Percentiles rank a stretch among this genome's conserved stretches.
phyloP scores from a whole-genome alignment of 495 filamentous ascomycete genomes.

The Aspergillus biplanus region DNA sequence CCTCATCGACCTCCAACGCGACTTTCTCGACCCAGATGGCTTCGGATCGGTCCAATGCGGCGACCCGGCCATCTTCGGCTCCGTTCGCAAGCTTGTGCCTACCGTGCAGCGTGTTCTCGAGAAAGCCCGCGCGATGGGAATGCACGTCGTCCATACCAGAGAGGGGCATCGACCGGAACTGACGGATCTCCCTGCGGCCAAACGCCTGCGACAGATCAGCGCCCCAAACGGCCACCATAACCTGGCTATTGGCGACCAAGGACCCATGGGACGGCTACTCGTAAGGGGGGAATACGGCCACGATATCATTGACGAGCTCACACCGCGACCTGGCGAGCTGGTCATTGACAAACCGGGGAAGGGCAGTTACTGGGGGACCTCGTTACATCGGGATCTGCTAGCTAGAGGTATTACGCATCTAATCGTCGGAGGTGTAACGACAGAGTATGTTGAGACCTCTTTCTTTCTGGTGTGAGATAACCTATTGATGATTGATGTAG shows the following conservation, averaged over 20 bases:
- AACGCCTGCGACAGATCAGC: slow-evolving; percentile 8
- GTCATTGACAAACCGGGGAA: slow-evolving; percentile 13
- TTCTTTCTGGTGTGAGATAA: neutral
- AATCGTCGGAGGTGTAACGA: slow-evolving; percentile 7
- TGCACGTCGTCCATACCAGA: slow-evolving; percentile 5
- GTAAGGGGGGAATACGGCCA: slow-evolving; percentile 12
- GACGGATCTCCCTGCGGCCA: slow-evolving; percentile 6
- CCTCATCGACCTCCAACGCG: slow-evolving; percentile 10
- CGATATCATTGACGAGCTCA: slow-evolving; percentile 8
- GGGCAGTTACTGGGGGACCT: slow-evolving; percentile 10
- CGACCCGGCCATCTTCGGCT: neutral
- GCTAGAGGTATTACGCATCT: slow-evolving; percentile 7
- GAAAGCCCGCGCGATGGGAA: neutral
- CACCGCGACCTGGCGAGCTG: neutral
- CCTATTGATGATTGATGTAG: neutral
- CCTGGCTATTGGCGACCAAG: slow-evolving; percentile 5
- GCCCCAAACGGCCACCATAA: slow-evolving; percentile 5
- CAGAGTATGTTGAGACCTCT: neutral
- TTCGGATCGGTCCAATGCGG: slow-evolving; percentile 8
- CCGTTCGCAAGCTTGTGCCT: slow-evolving; percentile 7
- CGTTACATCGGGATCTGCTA: slow-evolving; percentile 8
- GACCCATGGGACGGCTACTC: slow-evolving; percentile 8
- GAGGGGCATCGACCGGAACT: slow-evolving; percentile 1
- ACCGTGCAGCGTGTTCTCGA: slow-evolving; percentile 3
- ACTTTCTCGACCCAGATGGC: slow-evolving; percentile 10